Conservation (phyloP, 2,329 filamentous ascomycete species). For the Talaromyces sp. region DNA sequence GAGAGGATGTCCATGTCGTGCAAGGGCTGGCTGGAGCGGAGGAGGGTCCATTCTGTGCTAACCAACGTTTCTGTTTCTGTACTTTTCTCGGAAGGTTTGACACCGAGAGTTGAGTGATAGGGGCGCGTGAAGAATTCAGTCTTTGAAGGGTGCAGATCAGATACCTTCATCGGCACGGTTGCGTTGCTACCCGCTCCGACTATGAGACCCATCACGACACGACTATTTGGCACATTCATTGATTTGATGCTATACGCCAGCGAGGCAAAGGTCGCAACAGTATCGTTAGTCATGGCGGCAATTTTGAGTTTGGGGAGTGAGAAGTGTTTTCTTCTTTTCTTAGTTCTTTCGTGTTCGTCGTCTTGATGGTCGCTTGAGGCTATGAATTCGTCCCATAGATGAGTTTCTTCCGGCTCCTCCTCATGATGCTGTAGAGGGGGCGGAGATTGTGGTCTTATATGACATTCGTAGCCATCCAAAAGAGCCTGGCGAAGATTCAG, state of each 20-base stretch:
- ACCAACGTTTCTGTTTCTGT: conserved; percentile 62
- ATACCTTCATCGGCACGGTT: conserved; percentile 64
- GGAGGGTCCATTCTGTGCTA: conserved; percentile 78
- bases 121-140: conserved; percentile 25
- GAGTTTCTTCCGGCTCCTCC: neutral
- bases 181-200: conserved; percentile 75
- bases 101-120: conserved; percentile 23
- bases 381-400: neutral
- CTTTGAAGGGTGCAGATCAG: conserved; percentile 60
- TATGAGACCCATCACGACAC: conserved; percentile 71
- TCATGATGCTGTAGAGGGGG: conserved; percentile 15
- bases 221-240: conserved; percentile 56
- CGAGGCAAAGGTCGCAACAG: conserved; percentile 72
- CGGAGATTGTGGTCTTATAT: conserved; percentile 35
- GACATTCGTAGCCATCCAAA: conserved; percentile 40
- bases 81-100: conserved; percentile 24
- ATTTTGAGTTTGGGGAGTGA: conserved; percentile 62
- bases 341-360: conserved; percentile 4
- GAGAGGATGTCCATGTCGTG: conserved; percentile 60
- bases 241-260: conserved; percentile 58
- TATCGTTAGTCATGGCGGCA: conserved; percentile 72
- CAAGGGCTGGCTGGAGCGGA: conserved; percentile 63
- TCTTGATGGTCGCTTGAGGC: neutral
- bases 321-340: conserved; percentile 30
- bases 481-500: conserved; percentile 34